Percentiles rank a stretch among this genome's conserved stretches.
These are phyloP conservation scores for Nothophoma quercina DNA, from an alignment of 2,329 filamentous ascomycete genomes.

Conservation along the genomic window DNA sequence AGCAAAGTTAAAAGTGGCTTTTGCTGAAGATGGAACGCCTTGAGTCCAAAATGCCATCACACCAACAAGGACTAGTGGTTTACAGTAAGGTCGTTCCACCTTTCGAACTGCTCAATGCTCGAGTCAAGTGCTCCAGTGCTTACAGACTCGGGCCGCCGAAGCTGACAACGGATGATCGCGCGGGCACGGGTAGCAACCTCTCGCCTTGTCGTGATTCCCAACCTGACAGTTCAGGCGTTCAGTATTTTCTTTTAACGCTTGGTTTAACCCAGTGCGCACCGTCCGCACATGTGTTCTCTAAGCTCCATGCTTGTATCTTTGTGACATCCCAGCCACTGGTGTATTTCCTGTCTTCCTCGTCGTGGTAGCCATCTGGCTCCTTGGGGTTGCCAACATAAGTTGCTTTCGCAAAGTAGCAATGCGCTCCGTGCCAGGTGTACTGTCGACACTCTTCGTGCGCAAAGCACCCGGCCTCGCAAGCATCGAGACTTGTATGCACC, in stretches of 20 bases:
- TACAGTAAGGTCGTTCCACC: too few species aligned
- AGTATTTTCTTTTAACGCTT: constrained; percentile 15
- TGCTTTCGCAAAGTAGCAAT: constrained; percentile 31
- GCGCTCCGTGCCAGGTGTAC: constrained; percentile 26
- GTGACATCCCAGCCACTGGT: constrained; percentile 39
- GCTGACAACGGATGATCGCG: background rate
- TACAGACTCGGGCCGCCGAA: background rate
- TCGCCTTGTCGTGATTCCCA: background rate
- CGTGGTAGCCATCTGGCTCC: constrained; percentile 27
- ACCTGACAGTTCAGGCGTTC: background rate
- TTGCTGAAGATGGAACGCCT: background rate
- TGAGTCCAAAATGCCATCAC: background rate
- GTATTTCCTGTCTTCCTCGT: constrained; percentile 20
- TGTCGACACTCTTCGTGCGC: constrained; percentile 19
- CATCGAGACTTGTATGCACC: constrained; percentile 4
- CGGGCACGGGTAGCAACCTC: background rate
- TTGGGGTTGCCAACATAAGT: constrained; percentile 22
- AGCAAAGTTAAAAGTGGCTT: background rate
- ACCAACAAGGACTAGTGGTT: too few species aligned
- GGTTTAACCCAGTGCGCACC: constrained; percentile 22
- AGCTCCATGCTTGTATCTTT: constrained; percentile 28
- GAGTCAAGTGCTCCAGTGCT: background rate
- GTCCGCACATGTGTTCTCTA: constrained; percentile 20
- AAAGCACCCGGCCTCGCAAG: constrained; percentile 17
- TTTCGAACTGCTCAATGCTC: background rate